A percentile compares a stretch with the other conserved stretches of the same genome.
Conservation (phyloP, 345 rosid species). For the Citrus cavaleriei region DNA sequence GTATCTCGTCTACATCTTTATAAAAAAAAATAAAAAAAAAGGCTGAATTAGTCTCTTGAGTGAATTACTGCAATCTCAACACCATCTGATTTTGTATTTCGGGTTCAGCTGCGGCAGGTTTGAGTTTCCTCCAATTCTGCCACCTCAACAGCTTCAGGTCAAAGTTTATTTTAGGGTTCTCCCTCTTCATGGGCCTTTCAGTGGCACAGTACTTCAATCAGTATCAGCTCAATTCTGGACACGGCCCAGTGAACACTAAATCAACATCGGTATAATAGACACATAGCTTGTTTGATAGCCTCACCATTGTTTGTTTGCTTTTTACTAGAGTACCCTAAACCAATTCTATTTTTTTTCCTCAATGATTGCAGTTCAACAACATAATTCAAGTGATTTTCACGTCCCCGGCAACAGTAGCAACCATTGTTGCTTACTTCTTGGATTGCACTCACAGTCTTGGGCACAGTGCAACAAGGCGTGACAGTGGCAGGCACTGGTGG, state of each 20-base stretch:
- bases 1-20: constrained; percentile 20
- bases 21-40: background rate
- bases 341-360: background rate
- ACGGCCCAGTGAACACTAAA: constrained; percentile 64
- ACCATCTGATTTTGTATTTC: background rate
- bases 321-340: background rate
- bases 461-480: constrained; percentile 47
- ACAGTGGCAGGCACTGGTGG: constrained; percentile 95
- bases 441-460: constrained; percentile 61
- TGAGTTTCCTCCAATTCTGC: constrained; percentile 79
- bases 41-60: background rate
- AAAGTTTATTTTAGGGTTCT: constrained; percentile 73
- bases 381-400: constrained; percentile 85
- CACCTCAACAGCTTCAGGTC: constrained; percentile 83
- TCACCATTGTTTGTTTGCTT: background rate
- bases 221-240: constrained; percentile 51
- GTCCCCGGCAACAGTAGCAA: constrained; percentile 75
- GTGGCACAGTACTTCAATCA: constrained; percentile 76
- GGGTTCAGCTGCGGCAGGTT: constrained; percentile 72
- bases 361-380: constrained; percentile 66
- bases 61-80: too few relatives aligned
- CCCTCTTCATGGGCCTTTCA: constrained; percentile 85
- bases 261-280: constrained; percentile 41
- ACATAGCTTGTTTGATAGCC: background rate
- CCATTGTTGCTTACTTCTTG: constrained; percentile 51